phyloP scores from a whole-genome alignment of 106 monocot species.

The Dactylorhiza incarnata region DNA sequence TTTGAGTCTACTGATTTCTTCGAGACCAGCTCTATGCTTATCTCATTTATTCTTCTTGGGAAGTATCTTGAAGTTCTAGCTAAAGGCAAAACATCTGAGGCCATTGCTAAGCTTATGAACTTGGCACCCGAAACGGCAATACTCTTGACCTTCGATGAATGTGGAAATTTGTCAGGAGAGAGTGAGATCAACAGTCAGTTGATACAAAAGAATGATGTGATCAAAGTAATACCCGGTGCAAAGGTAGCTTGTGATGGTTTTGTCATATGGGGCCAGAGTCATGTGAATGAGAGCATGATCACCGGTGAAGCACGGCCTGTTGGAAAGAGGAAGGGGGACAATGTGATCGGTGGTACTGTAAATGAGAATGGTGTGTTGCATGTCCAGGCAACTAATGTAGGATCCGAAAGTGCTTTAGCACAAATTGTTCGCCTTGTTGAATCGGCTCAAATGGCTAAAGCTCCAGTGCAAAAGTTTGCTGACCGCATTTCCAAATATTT shows the following conservation, averaged over 20 bases:
- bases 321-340: slow-evolving; percentile 78
- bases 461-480: slow-evolving; percentile 84
- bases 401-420: slow-evolving; percentile 69
- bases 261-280: slow-evolving; percentile 78
- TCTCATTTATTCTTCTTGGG: slow-evolving; percentile 82
- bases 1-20: slow-evolving; percentile 71
- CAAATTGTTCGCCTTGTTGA: slow-evolving; percentile 83
- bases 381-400: slow-evolving; percentile 60
- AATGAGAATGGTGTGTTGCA: slow-evolving; percentile 87
- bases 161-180: slow-evolving; percentile 56
- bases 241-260: slow-evolving; percentile 80
- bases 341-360: slow-evolving; percentile 81
- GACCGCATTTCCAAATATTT: slow-evolving; percentile 83
- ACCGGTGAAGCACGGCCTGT: slow-evolving; percentile 79
- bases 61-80: slow-evolving; percentile 86
- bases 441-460: slow-evolving; percentile 90
- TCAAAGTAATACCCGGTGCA: slow-evolving; percentile 71
- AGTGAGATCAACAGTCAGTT: slow-evolving; percentile 65
- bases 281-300: slow-evolving; percentile 94
- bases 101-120: slow-evolving; percentile 86
- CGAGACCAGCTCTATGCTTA: slow-evolving; percentile 88
- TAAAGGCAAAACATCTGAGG: slow-evolving; percentile 86
- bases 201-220: slow-evolving; percentile 82
- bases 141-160: slow-evolving; percentile 41
- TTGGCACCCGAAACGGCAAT: slow-evolving; percentile 78